Conservation (phyloP, 352 stramenopile species). For the Globisporangium carolinianum region DNA sequence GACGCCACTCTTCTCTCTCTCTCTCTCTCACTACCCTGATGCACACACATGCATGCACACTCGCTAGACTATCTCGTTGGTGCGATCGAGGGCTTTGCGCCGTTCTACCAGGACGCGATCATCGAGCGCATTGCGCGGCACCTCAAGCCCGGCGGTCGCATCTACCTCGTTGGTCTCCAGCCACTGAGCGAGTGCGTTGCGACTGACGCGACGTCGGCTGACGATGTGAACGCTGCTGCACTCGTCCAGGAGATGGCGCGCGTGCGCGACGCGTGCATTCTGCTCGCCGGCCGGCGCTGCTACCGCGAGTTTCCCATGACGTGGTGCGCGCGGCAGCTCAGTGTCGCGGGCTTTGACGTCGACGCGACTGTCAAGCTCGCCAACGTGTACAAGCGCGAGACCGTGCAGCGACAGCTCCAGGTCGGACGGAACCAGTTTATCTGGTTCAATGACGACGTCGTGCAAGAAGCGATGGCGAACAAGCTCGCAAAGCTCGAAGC, state of each 20-base stretch:
- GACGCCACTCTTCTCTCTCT: too few species aligned
- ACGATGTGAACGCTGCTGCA: slow-evolving; percentile 23
- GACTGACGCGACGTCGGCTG: slow-evolving; percentile 14
- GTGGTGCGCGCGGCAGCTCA: slow-evolving; percentile 81
- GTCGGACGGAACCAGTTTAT: slow-evolving; percentile 80
- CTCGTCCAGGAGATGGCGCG: slow-evolving; percentile 63
- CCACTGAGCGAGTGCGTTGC: slow-evolving; percentile 63
- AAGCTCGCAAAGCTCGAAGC: slow-evolving; percentile 12
- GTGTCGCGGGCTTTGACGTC: slow-evolving; percentile 42
- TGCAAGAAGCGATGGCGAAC: slow-evolving; percentile 9
- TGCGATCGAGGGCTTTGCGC: slow-evolving; percentile 89
- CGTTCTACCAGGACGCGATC: slow-evolving; percentile 73
- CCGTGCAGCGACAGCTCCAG: slow-evolving; percentile 86
- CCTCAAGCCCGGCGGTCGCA: slow-evolving; percentile 71
- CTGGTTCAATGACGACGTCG: slow-evolving; percentile 13
- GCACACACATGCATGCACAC: background rate
- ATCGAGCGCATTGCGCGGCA: slow-evolving; percentile 57
- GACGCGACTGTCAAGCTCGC: slow-evolving; percentile 54
- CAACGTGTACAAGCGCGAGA: slow-evolving; percentile 84
- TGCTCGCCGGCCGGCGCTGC: slow-evolving; percentile 79
- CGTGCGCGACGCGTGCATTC: slow-evolving; percentile 84
- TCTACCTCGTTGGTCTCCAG: slow-evolving; percentile 88
- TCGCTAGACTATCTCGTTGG: slow-evolving; percentile 86
- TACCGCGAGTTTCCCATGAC: slow-evolving; percentile 89
- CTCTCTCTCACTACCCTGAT: too few species aligned